Evolutionary conservation across 2,329 filamentous ascomycete species (phyloP), one percentile per base, ranked within the genome.

Genomic region (Setomelanomma holmii): DNA sequence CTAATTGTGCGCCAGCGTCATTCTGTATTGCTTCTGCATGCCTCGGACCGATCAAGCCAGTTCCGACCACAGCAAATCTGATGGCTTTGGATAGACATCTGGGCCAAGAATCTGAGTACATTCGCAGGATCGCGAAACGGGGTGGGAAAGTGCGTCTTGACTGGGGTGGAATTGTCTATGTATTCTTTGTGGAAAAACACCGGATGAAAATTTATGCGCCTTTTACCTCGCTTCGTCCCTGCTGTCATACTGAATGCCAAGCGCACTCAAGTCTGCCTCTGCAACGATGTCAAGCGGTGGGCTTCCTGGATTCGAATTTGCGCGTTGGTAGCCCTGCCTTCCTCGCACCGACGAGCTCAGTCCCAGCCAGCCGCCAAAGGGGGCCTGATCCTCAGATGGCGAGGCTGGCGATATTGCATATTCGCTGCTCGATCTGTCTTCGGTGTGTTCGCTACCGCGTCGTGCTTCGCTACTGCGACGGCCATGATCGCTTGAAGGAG

Each of bases 11-110:
- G 16, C 66, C 61, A 5, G 72, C 67, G 51, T 77, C 75, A 4
- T 64, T 57, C 22, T 74, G 51, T 7, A 83, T 71, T 14, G 79
- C 77, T 54, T 77, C 63, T 0, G 79, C 80, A 60, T 84, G 81
- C 19, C 80, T 75, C 30, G 80, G 80, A 3, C 80, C 81, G 44
- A 83, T 82, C 12, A 79, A 64, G 2, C 80, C 82, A 23, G 74
- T 74, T 30, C 80, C 80, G 49, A 83, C 69, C 43, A 83, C 71
- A 20, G 77, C 76, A 45, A 82, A 76, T 40, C 74, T 76, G 50
- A 76, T 68, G 20, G 41, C 14, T 7, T 33, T 33, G 7, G 27
- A 14, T 14, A 11, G 51, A 33, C n/a, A n/a, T n/a, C n/a, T n/a
- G n/a, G n/a, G n/a, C n/a, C n/a, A n/a, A n/a, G n/a, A n/a, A n/a